Base-by-base conservation (phyloP, 2,329 filamentous ascomycete species). In the Cryphonectria nitschkei region DNA sequence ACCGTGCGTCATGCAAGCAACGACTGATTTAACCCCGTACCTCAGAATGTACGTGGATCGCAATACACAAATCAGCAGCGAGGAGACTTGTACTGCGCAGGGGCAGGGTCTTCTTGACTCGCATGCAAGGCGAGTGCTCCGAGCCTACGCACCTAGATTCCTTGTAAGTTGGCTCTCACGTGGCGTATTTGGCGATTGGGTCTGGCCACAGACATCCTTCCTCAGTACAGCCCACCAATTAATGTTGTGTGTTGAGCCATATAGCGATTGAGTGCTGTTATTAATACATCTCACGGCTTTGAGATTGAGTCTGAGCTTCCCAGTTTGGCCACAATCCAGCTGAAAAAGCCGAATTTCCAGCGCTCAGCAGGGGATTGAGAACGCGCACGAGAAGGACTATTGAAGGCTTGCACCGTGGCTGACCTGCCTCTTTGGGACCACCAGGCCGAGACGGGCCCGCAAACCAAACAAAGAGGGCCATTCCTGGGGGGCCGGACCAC, bases 401-500 rank as follows among this genome's bases (percentile, higher is more conserved):
- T 43, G 6, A 6, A 29, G 11, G 37, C 39, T 6, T n/a, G 26
- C 37, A 26, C 61, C n/a, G 37, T 64, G 54, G 54, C 54, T 29
- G 63, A 65, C 63, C 43, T 65, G 63, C 63, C 63, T 37, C 16
- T 65, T 65, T 50, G 13, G 63, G 46, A 52, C 43, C 29, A 65
- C n/a, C 29, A 26, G 19, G 43, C 63, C 63, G 41, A 34, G 16
- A 61, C 6, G 34, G 32, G 34, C 22, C 58, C 58, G 58, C 29
- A 61, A n/a, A 29, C 11, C 32, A 32, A 62, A 19, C 34, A 11
- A 22, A 39, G 37, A 22, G 19, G 16, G 32, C 58, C 58, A 32
- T 19, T 32, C 26, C 58, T 39, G 37, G 58, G 32, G 58, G 32
- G 6, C 60, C 60, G 60, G 22, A 22, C 32, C 19, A 34, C n/a